Conservation (phyloP, 202 grass and related monocot species). For the Cymbopogon flexuosus region DNA sequence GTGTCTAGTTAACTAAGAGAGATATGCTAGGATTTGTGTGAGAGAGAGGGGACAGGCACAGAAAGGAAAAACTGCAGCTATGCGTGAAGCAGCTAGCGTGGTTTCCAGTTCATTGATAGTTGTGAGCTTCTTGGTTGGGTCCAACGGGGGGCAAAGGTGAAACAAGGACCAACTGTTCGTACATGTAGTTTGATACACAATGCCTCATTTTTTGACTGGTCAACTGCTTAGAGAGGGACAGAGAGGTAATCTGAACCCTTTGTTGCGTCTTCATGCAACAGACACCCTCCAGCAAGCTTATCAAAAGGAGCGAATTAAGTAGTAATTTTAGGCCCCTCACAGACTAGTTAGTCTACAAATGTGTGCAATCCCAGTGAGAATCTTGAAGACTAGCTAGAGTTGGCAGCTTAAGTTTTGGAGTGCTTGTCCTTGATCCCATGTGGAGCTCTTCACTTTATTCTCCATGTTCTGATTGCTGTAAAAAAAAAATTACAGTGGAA, state of each 20-base stretch:
- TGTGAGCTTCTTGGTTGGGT: conserved; percentile 45
- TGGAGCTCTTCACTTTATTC: conserved; percentile 49
- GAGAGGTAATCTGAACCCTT: conserved; percentile 27
- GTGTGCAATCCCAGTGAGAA: conserved; percentile 53
- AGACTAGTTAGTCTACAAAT: conserved; percentile 48
- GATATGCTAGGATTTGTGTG: conserved; percentile 43
- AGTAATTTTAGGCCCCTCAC: conserved; percentile 43
- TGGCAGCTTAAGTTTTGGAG: conserved; percentile 24
- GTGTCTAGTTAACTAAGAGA: conserved; percentile 23
- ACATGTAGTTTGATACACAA: conserved; percentile 28
- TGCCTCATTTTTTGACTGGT: conserved; percentile 73
- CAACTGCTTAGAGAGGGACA: conserved; percentile 38
- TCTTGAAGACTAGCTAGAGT: conserved; percentile 43
- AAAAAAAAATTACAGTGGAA: conserved; percentile 7
- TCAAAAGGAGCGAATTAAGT: conserved; percentile 61
- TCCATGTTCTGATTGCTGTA: conserved; percentile 33
- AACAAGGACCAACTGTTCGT: conserved; percentile 40
- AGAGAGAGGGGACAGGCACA: conserved; percentile 27
- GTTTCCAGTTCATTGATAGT: conserved; percentile 56
- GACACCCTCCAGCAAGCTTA: conserved; percentile 42
- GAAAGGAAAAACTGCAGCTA: conserved; percentile 32
- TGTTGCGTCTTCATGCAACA: conserved; percentile 26
- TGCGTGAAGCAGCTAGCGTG: conserved; percentile 37
- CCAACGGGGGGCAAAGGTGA: conserved; percentile 48
- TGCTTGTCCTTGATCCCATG: conserved; percentile 61